Evolutionary conservation across 768 basidiomycete species (phyloP), one percentile per base, ranked within the genome.

Genomic region (Stropharia rugosoannulata): DNA sequence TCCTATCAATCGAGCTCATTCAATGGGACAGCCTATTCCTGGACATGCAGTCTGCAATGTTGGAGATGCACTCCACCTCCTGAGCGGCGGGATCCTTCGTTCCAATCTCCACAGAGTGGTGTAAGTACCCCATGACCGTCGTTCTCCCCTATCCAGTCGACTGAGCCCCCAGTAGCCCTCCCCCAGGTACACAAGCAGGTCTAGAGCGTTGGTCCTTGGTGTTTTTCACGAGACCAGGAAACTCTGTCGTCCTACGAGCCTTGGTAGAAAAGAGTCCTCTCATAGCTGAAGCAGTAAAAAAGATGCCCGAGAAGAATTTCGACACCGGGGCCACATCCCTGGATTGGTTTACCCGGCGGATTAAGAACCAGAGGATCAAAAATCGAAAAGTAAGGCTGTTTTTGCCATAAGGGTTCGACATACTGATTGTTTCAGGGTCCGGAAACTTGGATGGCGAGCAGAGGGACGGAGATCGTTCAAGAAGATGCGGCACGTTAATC

Each of bases 91-190:
- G 1, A 81, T 86, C 47, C 74, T 87, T 22, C 75, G 80, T 13
- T 87, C 85, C 6, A 84, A 84, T 62, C 69, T 86, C 15, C 86
- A 87, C 63, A 79, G 85, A 29, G 85, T 86, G 7, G 73, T 86
- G 77, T 81, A 63, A 55, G 79, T 68, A 45, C 10, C 48, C 18
- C 38, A 53, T 49, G 48, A 22, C 43, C 11, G n/a, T 18, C 35
- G 36, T 36, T 58, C 45, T 37, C 22, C 29, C 19, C 9, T 22
- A 16, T 37, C 4, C 22, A 13, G 19, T 39, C 32, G 27, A 41
- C 19, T 12, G 16, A 36, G 9, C 8, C 25, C 16, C 36, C 40
- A 12, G 5, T 29, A 83, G 81, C 0, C 79, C 85, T 9, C 83
- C 88, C 0, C 87, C 87, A 0, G 81, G 83, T 6, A 59, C 67